Evolutionary conservation across 2,329 filamentous ascomycete species (phyloP), one percentile per base, ranked within the genome.

Genomic region (Balansia obtecta): DNA sequence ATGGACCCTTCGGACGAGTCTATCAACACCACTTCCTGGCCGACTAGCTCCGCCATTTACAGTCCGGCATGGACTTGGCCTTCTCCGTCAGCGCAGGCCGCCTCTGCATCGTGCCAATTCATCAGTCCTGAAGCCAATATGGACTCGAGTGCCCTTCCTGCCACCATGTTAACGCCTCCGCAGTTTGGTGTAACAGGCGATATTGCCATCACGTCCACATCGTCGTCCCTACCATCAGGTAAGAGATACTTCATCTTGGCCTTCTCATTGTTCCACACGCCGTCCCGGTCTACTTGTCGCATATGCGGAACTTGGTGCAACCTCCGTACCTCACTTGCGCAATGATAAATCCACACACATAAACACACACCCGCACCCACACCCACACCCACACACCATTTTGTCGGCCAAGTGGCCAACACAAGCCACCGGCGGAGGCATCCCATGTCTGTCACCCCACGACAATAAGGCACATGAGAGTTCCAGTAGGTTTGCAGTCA

Each of bases 31-130:
- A n/a, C 18, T 20, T 37, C 44, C 33, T 45, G 22, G 40, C 20
- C 33, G 2, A 34, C 15, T 4, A 18, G 12, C 10, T 30, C 48
- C 11, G 12, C 44, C 34, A 18, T 49, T 4, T 34, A 49, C 30
- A 51, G 54, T 33, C 16, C 44, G 22, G 22, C 49, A 20, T 55
- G 52, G 55, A 39, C 22, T 27, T 53, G 52, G 53, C 44, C 53
- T 7, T 30, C 43, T 15, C 45, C 51, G 11, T 40, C 51, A 11
- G 38, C 37, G 13, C 40, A 43, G 11, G 16, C 16, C 5, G 9
- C 32, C n/a, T 41, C 15, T 30, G 20, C 34, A 5, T 49, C 50
- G 16, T 32, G 9, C 18, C 41, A 41, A 20, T 34, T 45, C 18
- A 20, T 45, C 46, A 12, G 32, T 41, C 40, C 45, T 15, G 22